These are phyloP conservation scores for Candida pseudoviswanathii DNA, from an alignment of 1,139 yeast genomes.

Conservation along the genomic window DNA sequence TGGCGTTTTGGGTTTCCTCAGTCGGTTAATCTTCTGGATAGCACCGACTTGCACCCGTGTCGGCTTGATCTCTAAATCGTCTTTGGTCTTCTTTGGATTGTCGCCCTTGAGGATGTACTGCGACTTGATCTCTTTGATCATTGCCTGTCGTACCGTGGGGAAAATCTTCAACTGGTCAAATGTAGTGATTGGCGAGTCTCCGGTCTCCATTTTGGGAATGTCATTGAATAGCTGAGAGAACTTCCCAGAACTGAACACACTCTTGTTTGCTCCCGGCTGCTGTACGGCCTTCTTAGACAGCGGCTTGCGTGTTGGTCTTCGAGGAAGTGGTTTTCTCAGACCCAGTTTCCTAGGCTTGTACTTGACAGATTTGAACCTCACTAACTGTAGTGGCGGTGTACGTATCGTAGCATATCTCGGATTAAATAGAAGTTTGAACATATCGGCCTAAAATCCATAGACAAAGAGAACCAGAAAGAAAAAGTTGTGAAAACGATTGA, in stretches of 20 bases:
- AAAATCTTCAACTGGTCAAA: conserved; percentile 69
- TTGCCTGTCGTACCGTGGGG: conserved; percentile 66
- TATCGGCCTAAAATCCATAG: conserved; percentile 1
- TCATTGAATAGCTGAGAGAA: conserved; percentile 26
- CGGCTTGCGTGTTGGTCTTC: neutral
- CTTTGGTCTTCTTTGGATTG: conserved; percentile 24
- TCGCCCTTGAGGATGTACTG: conserved; percentile 45
- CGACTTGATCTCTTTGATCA: conserved; percentile 57
- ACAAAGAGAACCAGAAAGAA: neutral
- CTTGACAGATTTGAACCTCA: conserved; percentile 3
- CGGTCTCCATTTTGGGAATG: conserved; percentile 7
- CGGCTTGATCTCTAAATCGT: conserved; percentile 37
- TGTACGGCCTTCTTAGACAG: conserved; percentile 3
- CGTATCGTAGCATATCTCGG: neutral
- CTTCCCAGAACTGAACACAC: conserved; percentile 22
- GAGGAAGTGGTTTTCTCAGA: neutral
- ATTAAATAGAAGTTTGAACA: conserved; percentile 3
- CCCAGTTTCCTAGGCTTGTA: neutral
- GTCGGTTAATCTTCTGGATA: conserved; percentile 43
- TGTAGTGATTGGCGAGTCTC: conserved; percentile 46
- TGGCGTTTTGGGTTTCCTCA: conserved; percentile 21
- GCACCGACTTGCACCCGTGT: conserved; percentile 50
- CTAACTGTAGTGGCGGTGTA: neutral
- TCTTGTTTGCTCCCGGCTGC: conserved; percentile 2
- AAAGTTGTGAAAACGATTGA: neutral